These are phyloP conservation scores for Aciculosporium take DNA, from an alignment of 2,329 filamentous ascomycete genomes.

Conservation along the genomic window DNA sequence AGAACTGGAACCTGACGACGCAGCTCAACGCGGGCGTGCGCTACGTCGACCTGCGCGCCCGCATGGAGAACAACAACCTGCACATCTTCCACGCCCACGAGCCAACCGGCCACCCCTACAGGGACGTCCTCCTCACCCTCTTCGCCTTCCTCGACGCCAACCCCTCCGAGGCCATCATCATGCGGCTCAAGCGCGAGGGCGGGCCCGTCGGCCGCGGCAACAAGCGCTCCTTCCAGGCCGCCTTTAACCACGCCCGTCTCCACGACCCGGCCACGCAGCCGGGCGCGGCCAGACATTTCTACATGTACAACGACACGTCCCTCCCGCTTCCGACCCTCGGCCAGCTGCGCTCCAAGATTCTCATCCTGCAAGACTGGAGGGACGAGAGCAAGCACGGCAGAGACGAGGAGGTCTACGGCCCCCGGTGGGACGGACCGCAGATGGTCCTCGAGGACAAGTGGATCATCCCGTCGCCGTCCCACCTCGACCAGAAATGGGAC, in stretches of 20 bases:
- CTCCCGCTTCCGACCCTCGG: slow-evolving; percentile 29
- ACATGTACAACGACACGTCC: slow-evolving; percentile 16
- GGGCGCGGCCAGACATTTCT: slow-evolving; percentile 23
- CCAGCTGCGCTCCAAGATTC: slow-evolving; percentile 28
- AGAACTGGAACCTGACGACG: slow-evolving; percentile 29
- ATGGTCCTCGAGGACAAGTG: slow-evolving; percentile 34
- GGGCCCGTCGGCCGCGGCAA: slow-evolving; percentile 20
- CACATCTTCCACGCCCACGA: slow-evolving; percentile 32
- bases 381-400: slow-evolving; percentile 7
- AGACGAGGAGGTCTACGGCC: slow-evolving; percentile 21
- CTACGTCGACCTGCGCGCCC: slow-evolving; percentile 34
- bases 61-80: slow-evolving; percentile 27
- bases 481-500: slow-evolving; percentile 32
- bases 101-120: slow-evolving; percentile 30
- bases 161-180: slow-evolving; percentile 31
- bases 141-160: slow-evolving; percentile 30
- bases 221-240: slow-evolving; percentile 28
- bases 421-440: slow-evolving; percentile 29
- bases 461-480: slow-evolving; percentile 27
- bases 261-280: slow-evolving; percentile 19
- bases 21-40: slow-evolving; percentile 34
- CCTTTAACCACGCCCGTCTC: slow-evolving; percentile 27
- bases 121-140: slow-evolving; percentile 28
- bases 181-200: slow-evolving; percentile 37
- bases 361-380: slow-evolving; percentile 34